Percentiles rank a stretch among this genome's conserved stretches.
Evolutionary conservation across 306 rosid genomes (phyloP).

Genomic region (Cucumis hystrix): DNA sequence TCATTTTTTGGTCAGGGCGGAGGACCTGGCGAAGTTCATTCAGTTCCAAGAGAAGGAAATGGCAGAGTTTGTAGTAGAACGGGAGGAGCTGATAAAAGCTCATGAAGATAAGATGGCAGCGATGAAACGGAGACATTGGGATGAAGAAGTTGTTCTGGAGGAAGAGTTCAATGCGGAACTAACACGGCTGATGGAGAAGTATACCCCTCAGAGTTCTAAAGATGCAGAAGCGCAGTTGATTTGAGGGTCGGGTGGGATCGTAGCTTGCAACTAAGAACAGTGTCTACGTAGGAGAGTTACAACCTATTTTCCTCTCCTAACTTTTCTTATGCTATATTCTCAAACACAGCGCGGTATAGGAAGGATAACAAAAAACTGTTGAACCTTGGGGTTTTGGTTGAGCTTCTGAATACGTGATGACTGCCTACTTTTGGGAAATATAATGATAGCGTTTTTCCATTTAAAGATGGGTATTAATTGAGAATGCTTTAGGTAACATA

Average conservation of each 20-base stretch:
- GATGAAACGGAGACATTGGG: constrained; percentile 46
- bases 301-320: neutral
- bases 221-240: neutral
- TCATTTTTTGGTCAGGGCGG: constrained; percentile 28
- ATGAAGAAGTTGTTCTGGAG: constrained; percentile 47
- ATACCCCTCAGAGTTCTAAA: constrained; percentile 21
- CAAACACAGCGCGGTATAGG: neutral
- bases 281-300: neutral
- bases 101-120: constrained; percentile 32
- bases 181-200: constrained; percentile 43
- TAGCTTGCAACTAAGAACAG: neutral
- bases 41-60: constrained; percentile 46
- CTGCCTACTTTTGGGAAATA: neutral
- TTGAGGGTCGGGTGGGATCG: neutral
- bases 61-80: constrained; percentile 35
- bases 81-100: constrained; percentile 29
- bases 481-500: neutral
- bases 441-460: neutral
- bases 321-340: neutral
- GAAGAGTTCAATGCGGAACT: constrained; percentile 30
- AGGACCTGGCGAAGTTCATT: constrained; percentile 35
- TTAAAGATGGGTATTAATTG: neutral
- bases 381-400: neutral
- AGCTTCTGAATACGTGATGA: neutral
- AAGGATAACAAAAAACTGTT: neutral